These are phyloP conservation scores for Neurospora hispaniola DNA, from an alignment of 495 filamentous ascomycete genomes.

Conservation along the genomic window DNA sequence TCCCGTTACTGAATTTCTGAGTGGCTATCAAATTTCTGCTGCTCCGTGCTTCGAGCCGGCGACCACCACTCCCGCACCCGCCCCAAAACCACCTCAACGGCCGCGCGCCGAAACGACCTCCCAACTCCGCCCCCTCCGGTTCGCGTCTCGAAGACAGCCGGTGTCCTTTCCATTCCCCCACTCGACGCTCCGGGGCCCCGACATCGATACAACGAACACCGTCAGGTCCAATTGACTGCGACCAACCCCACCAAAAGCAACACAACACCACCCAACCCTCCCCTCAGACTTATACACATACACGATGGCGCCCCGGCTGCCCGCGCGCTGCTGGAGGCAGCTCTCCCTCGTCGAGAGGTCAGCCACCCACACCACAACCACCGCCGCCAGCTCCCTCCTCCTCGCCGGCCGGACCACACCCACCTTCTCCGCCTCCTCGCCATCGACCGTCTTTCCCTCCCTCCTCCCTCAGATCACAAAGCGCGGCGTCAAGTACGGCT, in stretches of 20 bases:
- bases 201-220: background rate
- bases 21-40: background rate
- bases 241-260: conserved; percentile 1
- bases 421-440: conserved; percentile 21
- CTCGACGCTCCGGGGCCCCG: background rate
- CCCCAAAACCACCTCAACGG: conserved; percentile 1
- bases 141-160: background rate
- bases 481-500: conserved; percentile 44
- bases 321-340: conserved; percentile 36
- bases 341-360: conserved; percentile 18
- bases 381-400: conserved; percentile 8
- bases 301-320: conserved; percentile 43
- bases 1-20: background rate
- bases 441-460: conserved; percentile 5
- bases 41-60: background rate
- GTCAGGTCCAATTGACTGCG: conserved; percentile 1
- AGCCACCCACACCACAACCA: conserved; percentile 12
- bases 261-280: background rate
- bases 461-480: conserved; percentile 36
- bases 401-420: conserved; percentile 18
- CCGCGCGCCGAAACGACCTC: background rate
- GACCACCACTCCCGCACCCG: background rate
- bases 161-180: background rate
- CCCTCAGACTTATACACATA: background rate
- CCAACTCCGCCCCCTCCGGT: background rate